Base-by-base conservation (phyloP, 1,284 basidiomycete genomes). In the Psilocybe mexicana region DNA sequence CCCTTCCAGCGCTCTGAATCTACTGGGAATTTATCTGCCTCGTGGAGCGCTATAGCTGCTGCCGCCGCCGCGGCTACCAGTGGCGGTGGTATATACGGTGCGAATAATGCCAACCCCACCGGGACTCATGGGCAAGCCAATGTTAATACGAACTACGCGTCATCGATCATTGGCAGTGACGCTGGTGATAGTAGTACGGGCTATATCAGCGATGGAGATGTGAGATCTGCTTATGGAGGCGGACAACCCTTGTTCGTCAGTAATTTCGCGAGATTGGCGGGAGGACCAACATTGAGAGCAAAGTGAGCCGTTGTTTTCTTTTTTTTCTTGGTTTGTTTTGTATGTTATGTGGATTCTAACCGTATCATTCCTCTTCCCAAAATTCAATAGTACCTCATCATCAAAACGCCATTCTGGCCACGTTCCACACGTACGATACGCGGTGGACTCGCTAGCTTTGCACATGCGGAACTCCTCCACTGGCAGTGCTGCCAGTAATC, bases 201-300 rank as follows among this genome's bases (percentile, higher is more conserved):
- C 12, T 65, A 65, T 57, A 46, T 60, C 25, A 69, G 67, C 38
- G 70, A 71, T 50, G 80, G 76, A 11, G 84, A 87, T 64, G 79
- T 86, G 12, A 73, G 72, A 0, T 80, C 84, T 1, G 52, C n/a
- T 35, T 43, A 35, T 18, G 47, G 47, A n/a, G 30, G 24, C 18
- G 86, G 86, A 0, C 81, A 84, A 61, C 87, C 88, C 7, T 71
- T 89, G 10, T 90, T 90, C 71, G 86, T 84, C 8, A 85, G 78
- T 59, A 83, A 79, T 67, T 90, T 90, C 70, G 81, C 87, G 42
- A 77, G 81, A 56, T 71, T 90, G 60, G 79, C 82, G 26, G 63
- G 77, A 23, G 79, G 78, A 26, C 86, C 86, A 38, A 86, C 85
- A 11, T 70, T 88, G 63, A 72, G 75, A 14, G 78, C 80, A 23